A percentile compares a stretch with the other conserved stretches of the same genome.
Evolutionary conservation across 192 early-diverging fungal species (phyloP).

Genomic region (Rhizoclosmatium sp.): DNA sequence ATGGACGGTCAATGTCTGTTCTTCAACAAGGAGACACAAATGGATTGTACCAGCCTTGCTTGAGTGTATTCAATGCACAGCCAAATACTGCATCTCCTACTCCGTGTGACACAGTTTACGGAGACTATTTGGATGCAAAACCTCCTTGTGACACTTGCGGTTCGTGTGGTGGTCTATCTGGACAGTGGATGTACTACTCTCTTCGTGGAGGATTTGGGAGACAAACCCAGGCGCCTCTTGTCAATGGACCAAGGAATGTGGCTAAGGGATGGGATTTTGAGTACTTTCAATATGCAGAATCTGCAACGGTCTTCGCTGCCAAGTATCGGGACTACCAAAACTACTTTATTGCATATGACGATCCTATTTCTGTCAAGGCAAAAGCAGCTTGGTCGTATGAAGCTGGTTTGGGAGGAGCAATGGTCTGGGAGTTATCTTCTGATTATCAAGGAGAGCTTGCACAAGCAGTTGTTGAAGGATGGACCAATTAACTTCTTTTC

Average conservation of each 20-base stretch:
- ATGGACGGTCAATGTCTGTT: conserved; percentile 23
- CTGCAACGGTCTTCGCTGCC: conserved; percentile 57
- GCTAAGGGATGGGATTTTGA: conserved; percentile 63
- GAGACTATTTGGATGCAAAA: conserved; percentile 5
- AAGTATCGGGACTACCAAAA: conserved; percentile 51
- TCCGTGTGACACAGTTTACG: neutral
- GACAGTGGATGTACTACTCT: conserved; percentile 67
- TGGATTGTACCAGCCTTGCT: conserved; percentile 18
- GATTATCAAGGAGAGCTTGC: conserved; percentile 9
- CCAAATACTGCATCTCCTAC: neutral
- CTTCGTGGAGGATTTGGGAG: conserved; percentile 42
- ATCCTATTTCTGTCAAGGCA: conserved; percentile 63
- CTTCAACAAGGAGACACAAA: neutral
- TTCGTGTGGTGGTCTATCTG: conserved; percentile 11
- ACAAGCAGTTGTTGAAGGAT: conserved; percentile 3
- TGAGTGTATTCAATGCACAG: neutral
- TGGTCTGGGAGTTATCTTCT: conserved; percentile 16
- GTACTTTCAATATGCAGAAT: conserved; percentile 60
- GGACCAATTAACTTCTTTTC: neutral
- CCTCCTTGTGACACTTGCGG: conserved; percentile 20
- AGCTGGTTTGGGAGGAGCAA: neutral
- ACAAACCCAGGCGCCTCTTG: neutral
- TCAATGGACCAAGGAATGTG: conserved; percentile 11
- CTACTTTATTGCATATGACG: conserved; percentile 80
- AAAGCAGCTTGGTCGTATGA: conserved; percentile 66